phyloP scores from a whole-genome alignment of 2,329 filamentous ascomycete species.

The Paecilomyces formosus region DNA sequence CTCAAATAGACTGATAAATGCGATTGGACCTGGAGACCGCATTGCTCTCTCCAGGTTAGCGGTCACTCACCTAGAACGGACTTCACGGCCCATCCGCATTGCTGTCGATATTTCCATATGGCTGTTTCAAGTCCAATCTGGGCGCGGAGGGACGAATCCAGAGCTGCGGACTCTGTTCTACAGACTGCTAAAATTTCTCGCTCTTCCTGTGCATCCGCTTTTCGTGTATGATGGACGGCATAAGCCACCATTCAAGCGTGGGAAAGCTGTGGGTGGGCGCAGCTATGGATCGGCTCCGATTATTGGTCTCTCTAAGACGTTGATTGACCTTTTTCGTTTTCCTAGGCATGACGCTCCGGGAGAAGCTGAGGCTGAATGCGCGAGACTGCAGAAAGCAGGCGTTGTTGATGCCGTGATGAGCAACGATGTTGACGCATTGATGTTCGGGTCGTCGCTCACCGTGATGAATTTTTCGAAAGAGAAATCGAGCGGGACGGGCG shows the following conservation, averaged over 20 bases:
- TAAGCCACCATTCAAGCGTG: constrained; percentile 81
- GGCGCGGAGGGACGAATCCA: constrained; percentile 79
- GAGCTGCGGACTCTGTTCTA: constrained; percentile 90
- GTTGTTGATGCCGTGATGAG: constrained; percentile 90
- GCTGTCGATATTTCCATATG: constrained; percentile 95
- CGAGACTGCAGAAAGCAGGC: constrained; percentile 70
- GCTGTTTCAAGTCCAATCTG: constrained; percentile 88
- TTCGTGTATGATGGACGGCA: constrained; percentile 87
- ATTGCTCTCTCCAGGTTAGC: constrained; percentile 78
- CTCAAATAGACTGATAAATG: constrained; percentile 67
- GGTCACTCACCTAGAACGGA: constrained; percentile 64
- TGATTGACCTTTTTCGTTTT: constrained; percentile 81
- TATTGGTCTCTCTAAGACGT: constrained; percentile 69
- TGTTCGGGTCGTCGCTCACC: constrained; percentile 82
- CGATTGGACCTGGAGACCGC: constrained; percentile 74
- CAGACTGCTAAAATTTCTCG: constrained; percentile 69
- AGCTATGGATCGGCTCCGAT: constrained; percentile 56
- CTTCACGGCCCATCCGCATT: constrained; percentile 67
- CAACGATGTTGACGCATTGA: constrained; percentile 93
- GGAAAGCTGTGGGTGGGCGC: constrained; percentile 53
- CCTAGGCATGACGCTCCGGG: constrained; percentile 79
- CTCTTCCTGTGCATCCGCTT: constrained; percentile 72
- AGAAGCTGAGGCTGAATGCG: constrained; percentile 94
- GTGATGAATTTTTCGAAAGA: constrained; percentile 80
- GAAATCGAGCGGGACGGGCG: constrained; percentile 49